Evolutionary conservation across 208 protist species (phyloP), one percentile per base, ranked within the genome.

Genomic region (Lotmaria passim): DNA sequence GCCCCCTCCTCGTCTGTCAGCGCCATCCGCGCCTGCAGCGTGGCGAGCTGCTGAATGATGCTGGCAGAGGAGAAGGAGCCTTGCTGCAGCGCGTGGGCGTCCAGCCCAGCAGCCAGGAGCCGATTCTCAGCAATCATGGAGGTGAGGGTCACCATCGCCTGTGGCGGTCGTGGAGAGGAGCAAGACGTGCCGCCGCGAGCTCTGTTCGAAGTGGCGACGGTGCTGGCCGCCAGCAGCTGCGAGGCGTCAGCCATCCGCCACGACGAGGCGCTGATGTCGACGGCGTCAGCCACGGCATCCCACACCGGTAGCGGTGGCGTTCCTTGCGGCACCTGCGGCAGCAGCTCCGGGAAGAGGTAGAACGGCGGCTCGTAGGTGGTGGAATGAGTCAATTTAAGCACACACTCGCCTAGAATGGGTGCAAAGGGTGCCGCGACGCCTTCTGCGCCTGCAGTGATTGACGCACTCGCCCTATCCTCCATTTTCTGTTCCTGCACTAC

Each of bases 311-410:
- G 34, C 24, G 83, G 79, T 7, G 86, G 64, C 7, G 81, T 87
- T 19, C 83, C 85, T 63, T 93, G 78, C 24, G 87, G 84, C 2
- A 93, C 91, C 59, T 75, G 75, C 50, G 82, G 79, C 36, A 96
- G 75, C 51, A 96, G 62, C 73, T 96, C 87, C 2, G 86, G 91
- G 55, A 93, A 94, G 3, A 96, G 80, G 69, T 96, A 96, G 47
- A 94, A 71, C 36, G 91, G 91, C 1, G 91, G 91, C 78, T 96
- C 88, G 59, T 94, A 96, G 28, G 77, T 83, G 15, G 82, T 85
- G 10, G 81, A 36, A 39, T 80, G 87, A 8, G 67, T 75, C 23
- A 96, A 76, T 26, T 62, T 73, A 24, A 96, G 50, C 30, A 74
- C 69, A 61, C 89, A 96, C 52, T 91, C 80, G 7, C 91, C 91